phyloP scores from a whole-genome alignment of 352 stramenopile genomes.

The Phytophthora tubulina region DNA sequence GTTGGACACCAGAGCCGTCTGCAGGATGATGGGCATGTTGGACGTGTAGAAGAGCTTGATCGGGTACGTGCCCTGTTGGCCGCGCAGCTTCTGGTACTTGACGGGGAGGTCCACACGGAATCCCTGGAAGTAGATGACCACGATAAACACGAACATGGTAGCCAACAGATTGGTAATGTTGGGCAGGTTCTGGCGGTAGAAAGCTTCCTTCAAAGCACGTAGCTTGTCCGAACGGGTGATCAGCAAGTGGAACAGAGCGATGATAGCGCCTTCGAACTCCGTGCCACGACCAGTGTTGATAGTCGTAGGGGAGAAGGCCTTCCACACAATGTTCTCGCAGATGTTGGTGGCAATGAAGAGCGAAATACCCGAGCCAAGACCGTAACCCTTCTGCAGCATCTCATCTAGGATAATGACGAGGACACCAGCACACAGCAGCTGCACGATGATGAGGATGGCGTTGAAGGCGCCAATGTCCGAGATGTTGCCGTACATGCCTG shows the following conservation, averaged over 20 bases:
- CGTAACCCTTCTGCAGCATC: conserved; percentile 99
- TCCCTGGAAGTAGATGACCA: conserved; percentile 99
- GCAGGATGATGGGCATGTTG: conserved; percentile 99
- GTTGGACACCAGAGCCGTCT: conserved; percentile 99
- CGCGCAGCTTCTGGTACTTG: conserved; percentile 99
- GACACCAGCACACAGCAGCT: conserved; percentile 98
- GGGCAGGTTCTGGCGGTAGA: conserved; percentile 99
- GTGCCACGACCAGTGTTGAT: conserved; percentile 99
- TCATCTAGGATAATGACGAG: conserved; percentile 99
- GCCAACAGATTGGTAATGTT: conserved; percentile 99
- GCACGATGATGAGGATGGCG: conserved; percentile 98
- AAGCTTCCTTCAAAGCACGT: conserved; percentile 96
- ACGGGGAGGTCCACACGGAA: conserved; percentile 94
- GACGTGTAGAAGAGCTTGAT: conserved; percentile 99
- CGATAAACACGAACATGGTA: conserved; percentile 99
- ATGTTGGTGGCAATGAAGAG: conserved; percentile 99
- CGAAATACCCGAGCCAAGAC: conserved; percentile 98
- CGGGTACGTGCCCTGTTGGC: conserved; percentile 99
- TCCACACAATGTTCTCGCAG: conserved; percentile 99
- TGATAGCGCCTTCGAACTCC: conserved; percentile 99
- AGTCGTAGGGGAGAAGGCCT: conserved; percentile 99
- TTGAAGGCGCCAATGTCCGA: conserved; percentile 98
- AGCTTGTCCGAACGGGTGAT: conserved; percentile 99
- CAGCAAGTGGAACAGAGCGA: conserved; percentile 99
- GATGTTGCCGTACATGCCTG: conserved; percentile 99